Base-by-base conservation (phyloP, 306 rosid genomes). In the Cajanus cajan region DNA sequence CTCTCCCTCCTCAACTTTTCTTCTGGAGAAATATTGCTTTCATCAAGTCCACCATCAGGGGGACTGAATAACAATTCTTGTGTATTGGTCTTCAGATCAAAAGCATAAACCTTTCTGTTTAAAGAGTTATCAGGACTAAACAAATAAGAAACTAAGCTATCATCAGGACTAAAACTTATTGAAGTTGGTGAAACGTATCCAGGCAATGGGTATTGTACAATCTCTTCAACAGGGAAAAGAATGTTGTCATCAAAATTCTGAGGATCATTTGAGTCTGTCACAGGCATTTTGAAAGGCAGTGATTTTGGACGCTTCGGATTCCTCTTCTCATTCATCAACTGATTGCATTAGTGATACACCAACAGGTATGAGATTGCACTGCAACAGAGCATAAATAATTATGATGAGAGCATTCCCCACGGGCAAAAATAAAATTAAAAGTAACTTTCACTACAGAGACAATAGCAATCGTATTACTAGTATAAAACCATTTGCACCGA, bases 1-100 rank as follows among this genome's bases (percentile, higher is more conserved):
- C 99, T 93, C 88, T 95, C 99, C 87, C 98, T 87, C 92, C 98
- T 88, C 86, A 93, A 77, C 83, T 93, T 93, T 86, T 93, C 98
- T 81, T 95, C 98, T 0, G 93, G 87, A 28, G 99, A 88, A 75
- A 93, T 88, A 77, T 92, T 92, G 68, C 92, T 87, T 85, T 95
- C 98, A 39, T 91, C 98, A n/a, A 91, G 86, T 69, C 98, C 99
- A 5, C 97, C 99, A 74, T 90, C 93, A 0, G 92, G 97, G 41
- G 99, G 97, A 58, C 98, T 87, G 55, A 95, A 95, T 69, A 90
- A 59, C 87, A 90, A 64, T 41, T 91, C 92, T 79, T 88, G 90
- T 75, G 74, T 82, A 71, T 84, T 54, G 67, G 90, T 84, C 84
- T 83, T 90, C 76, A 84, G 80, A 85, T 93, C 87, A 28, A 77